A percentile compares a stretch with the other conserved stretches of the same genome.
Evolutionary conservation across 495 filamentous ascomycete species (phyloP).

Genomic region (Hypoxylon intermedium): DNA sequence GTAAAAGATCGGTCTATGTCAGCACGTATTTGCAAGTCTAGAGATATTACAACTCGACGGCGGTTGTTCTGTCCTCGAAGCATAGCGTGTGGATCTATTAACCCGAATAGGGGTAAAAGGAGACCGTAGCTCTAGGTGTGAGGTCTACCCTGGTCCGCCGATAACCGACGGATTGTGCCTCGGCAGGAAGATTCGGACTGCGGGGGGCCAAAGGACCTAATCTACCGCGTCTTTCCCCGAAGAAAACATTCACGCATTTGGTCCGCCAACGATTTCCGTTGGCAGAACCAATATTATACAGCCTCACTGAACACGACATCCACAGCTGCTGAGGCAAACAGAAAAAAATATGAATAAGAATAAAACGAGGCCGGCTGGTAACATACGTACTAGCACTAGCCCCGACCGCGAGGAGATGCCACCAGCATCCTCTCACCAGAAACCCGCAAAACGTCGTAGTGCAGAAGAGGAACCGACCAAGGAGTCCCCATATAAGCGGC

Average conservation of each 20-base stretch:
- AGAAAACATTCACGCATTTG: too few relatives aligned
- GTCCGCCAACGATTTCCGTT: slow-evolving; percentile 24
- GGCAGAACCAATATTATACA: not conserved
- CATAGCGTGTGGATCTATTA: too few relatives aligned
- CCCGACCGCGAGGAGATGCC: not conserved
- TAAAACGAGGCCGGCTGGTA: slow-evolving; percentile 3
- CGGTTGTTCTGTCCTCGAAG: too few relatives aligned
- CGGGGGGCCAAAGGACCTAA: too few relatives aligned
- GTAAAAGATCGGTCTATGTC: too few relatives aligned
- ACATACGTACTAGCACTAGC: not conserved
- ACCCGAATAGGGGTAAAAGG: not conserved
- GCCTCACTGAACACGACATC: not conserved
- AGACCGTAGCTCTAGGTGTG: too few relatives aligned
- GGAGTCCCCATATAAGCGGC: slow-evolving; percentile 27
- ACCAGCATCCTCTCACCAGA: not conserved
- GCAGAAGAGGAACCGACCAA: slow-evolving; percentile 8
- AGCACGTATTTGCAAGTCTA: too few relatives aligned
- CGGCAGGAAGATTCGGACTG: too few relatives aligned
- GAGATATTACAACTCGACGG: too few relatives aligned
- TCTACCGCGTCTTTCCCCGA: too few relatives aligned
- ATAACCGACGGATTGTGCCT: slow-evolving; percentile 17
- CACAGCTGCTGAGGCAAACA: too few relatives aligned
- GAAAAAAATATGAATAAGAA: too few relatives aligned
- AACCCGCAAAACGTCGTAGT: slow-evolving; percentile 12
- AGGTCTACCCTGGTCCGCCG: slow-evolving; percentile 6